Evolutionary conservation across 768 basidiomycete species (phyloP), one percentile per base, ranked within the genome.

Genomic region (Heimioporus sp.): DNA sequence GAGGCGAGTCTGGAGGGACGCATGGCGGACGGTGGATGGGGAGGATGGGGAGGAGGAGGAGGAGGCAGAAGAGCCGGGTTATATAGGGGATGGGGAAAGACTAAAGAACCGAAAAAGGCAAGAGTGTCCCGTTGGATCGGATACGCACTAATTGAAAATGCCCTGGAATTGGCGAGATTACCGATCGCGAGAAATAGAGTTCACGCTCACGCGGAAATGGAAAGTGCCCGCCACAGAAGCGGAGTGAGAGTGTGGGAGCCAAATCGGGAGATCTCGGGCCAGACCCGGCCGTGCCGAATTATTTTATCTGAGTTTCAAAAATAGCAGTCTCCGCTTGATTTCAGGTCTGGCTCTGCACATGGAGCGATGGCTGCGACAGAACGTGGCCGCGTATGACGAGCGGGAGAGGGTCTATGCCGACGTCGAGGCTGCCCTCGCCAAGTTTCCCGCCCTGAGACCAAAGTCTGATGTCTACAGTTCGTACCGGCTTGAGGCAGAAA

Each of bases 401-500:
- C 66, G 61, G 19, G 81, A 85, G 49, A 76, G 80, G 45, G 80
- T 90, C 45, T 86, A 77, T 56, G 60, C 74, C 8, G 84, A 94
- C 66, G 72, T 87, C 53, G 80, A 86, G 65, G 66, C 76, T 11
- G 75, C 72, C n/a, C 80, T 94, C 48, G 53, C 68, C 30, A 73
- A 76, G 49, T 79, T 75, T 61, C 67, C 74, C 9, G 71, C 86
- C 28, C 76, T 92, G 47, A 76, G 85, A 12, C 91, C 88, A 46
- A 90, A 90, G 67, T 84, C 87, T 2, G 92, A 91, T 59, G 78
- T 88, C 12, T 92, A 92, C 80, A 91, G 79, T 77, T 64, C 66
- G 71, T 73, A 12, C 9, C 35, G 24, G 24, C 5, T 5, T 28
- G 6, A 28, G n/a, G n/a, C n/a, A 28, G 24, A 28, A 28, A 28